Percentiles rank a stretch among this genome's conserved stretches.
These are phyloP conservation scores for Gentiana straminea DNA, from an alignment of 257 asterid species.

Conservation along the genomic window DNA sequence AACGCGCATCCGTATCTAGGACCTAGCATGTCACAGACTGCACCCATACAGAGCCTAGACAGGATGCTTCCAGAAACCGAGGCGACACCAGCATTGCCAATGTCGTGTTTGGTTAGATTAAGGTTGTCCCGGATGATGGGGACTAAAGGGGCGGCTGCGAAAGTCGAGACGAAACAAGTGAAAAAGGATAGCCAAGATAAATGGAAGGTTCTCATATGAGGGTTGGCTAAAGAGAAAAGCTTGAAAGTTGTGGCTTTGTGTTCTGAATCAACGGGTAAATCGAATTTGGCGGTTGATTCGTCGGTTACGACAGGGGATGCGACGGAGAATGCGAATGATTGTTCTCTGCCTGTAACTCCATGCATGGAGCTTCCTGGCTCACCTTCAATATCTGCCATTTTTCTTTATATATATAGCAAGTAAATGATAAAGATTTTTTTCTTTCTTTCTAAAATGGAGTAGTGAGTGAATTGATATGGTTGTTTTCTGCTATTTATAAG, in stretches of 20 bases:
- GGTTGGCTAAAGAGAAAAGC: conserved; percentile 38
- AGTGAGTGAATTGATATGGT: no score
- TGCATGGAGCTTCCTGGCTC: conserved; percentile 56
- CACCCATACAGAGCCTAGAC: conserved; percentile 60
- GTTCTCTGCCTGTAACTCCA: conserved; percentile 60
- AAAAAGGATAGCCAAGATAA: conserved; percentile 53
- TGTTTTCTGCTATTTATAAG: no score
- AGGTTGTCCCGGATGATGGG: conserved; percentile 52
- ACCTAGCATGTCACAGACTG: conserved; percentile 38
- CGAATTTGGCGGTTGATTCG: conserved; percentile 36
- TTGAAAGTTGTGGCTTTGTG: conserved; percentile 46
- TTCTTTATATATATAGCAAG: neutral
- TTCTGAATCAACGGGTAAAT: conserved; percentile 50
- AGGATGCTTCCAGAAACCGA: conserved; percentile 55
- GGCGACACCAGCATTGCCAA: conserved; percentile 56
- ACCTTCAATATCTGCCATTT: conserved; percentile 17
- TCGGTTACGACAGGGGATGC: conserved; percentile 39
- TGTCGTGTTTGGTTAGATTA: conserved; percentile 30
- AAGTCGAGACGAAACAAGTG: conserved; percentile 45
- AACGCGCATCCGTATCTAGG: conserved; percentile 54
- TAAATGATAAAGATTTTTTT: no score
- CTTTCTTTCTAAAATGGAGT: no score
- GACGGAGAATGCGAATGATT: conserved; percentile 32
- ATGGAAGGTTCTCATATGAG: conserved; percentile 54
- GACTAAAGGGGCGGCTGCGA: conserved; percentile 54